These are phyloP conservation scores for Tylopilus vinaceipallidus DNA, from an alignment of 768 basidiomycete species.

Conservation along the genomic window DNA sequence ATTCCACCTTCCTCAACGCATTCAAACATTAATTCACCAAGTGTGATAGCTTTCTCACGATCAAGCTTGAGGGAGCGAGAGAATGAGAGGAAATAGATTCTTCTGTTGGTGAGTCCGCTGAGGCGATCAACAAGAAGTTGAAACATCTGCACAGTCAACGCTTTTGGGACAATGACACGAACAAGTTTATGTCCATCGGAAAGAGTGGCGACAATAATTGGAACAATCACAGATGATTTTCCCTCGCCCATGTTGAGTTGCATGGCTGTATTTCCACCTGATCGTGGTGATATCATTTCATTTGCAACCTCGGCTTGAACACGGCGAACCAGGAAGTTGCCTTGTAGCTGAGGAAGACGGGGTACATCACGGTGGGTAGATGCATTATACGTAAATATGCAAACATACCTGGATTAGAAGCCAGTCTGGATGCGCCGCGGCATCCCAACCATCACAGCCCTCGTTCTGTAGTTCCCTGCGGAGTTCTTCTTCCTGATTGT, in stretches of 20 bases:
- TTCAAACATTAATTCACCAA: conserved; percentile 35
- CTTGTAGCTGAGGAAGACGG: conserved; percentile 42
- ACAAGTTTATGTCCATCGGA: conserved; percentile 44
- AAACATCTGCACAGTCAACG: conserved; percentile 48
- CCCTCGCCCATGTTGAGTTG: conserved; percentile 64
- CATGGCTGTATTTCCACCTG: conserved; percentile 36
- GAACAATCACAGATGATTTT: conserved; percentile 50
- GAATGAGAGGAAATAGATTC: conserved; percentile 50
- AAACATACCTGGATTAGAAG: conserved; percentile 40
- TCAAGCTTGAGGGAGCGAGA: conserved; percentile 37
- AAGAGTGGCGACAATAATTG: conserved; percentile 38
- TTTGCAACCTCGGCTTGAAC: conserved; percentile 42
- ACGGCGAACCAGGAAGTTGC: conserved; percentile 41
- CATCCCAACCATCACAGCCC: conserved; percentile 20
- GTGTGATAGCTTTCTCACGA: conserved; percentile 11
- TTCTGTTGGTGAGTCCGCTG: conserved; percentile 43
- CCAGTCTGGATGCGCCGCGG: conserved; percentile 38
- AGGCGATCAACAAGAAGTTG: conserved; percentile 44
- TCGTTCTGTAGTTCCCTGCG: conserved; percentile 25
- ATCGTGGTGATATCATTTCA: conserved; percentile 46
- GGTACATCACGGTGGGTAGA: too few relatives aligned
- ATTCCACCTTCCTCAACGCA: conserved; percentile 42
- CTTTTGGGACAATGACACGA: conserved; percentile 49
- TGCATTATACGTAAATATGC: neutral
- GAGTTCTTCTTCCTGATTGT: conserved; percentile 31